phyloP scores from a whole-genome alignment of 2,329 filamentous ascomycete species.

The Exophiala aquamarina region DNA sequence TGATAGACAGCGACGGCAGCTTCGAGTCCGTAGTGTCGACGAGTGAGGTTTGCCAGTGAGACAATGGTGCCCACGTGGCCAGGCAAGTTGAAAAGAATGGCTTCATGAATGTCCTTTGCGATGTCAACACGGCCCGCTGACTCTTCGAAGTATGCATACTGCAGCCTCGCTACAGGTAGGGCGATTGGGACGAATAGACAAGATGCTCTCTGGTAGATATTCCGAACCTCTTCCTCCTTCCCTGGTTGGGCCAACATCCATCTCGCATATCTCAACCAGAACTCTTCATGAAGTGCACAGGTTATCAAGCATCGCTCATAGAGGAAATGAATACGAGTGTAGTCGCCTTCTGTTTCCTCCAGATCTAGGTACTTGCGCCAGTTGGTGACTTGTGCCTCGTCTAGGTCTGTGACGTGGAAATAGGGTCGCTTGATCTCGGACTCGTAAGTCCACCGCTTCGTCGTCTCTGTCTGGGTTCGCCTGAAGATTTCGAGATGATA shows the following conservation, averaged over 20 bases:
- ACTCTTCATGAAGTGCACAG: constrained; percentile 93
- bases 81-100: constrained; percentile 73
- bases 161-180: constrained; percentile 76
- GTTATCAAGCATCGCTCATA: constrained; percentile 94
- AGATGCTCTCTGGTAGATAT: constrained; percentile 85
- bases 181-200: constrained; percentile 85
- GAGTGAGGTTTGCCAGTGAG: constrained; percentile 81
- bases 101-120: constrained; percentile 79
- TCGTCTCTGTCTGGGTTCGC: constrained; percentile 80
- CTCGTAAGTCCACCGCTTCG: constrained; percentile 92
- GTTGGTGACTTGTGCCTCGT: constrained; percentile 78
- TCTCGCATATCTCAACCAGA: constrained; percentile 94
- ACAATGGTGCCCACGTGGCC: constrained; percentile 84
- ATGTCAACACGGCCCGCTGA: constrained; percentile 73
- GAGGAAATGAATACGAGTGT: constrained; percentile 71
- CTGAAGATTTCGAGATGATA: constrained; percentile 80
- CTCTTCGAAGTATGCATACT: constrained; percentile 95
- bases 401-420: constrained; percentile 92
- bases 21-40: constrained; percentile 79
- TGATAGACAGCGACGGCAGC: constrained; percentile 83
- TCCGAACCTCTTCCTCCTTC: constrained; percentile 86
- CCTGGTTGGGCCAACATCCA: constrained; percentile 83
- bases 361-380: constrained; percentile 98
- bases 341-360: constrained; percentile 82
- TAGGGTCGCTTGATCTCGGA: constrained; percentile 93